Base-by-base conservation (phyloP, 257 asterid species). In the Solanum sparsipilum region DNA sequence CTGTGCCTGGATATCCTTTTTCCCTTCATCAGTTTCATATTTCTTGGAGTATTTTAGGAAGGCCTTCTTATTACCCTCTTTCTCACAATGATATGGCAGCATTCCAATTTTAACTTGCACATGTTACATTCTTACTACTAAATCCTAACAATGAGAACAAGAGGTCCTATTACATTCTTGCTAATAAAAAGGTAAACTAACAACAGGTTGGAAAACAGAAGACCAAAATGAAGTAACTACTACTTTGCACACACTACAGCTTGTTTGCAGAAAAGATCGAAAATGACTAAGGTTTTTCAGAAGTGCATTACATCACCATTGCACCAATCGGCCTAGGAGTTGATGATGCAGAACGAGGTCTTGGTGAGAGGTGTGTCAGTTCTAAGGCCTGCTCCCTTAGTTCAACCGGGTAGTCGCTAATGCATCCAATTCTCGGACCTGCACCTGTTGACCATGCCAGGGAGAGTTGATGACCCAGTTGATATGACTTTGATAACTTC, bases 351-450 rank as follows among this genome's bases (percentile, higher is more conserved):
- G 92, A 86, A 41, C 83, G 58, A 7, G n/a, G 56, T 70, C 95
- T 92, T 27, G 98, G 98, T 5, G 99, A 95, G 90, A 96, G 96
- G 92, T 92, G 92, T 31, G 98, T 94, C 44, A 96, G 92, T 89
- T 95, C 99, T 86, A 97, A 89, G 11, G 99, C 99, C 89, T 95
- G 99, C 65, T 88, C 52, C 91, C 98, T 94, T 91, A 97, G 70
- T 90, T 94, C 99, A 88, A 90, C 4, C 1, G 99, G 99, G 90
- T 97, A 97, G 89, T 97, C 98, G 9, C 95, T 95, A 90, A 97
- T 78, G 84, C 99, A 97, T 10, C 99, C 99, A 35, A 97, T 96
- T 87, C 99, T 92, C 3, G 99, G 98, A 27, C 99, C 99, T 2
- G 95, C 95, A 44, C 99, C 98, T 0, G 98, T 95, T 11, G 98